A percentile compares a stretch with the other conserved stretches of the same genome.
phyloP scores from a whole-genome alignment of 148 eudicot genomes.

The Polygonum maritimum region DNA sequence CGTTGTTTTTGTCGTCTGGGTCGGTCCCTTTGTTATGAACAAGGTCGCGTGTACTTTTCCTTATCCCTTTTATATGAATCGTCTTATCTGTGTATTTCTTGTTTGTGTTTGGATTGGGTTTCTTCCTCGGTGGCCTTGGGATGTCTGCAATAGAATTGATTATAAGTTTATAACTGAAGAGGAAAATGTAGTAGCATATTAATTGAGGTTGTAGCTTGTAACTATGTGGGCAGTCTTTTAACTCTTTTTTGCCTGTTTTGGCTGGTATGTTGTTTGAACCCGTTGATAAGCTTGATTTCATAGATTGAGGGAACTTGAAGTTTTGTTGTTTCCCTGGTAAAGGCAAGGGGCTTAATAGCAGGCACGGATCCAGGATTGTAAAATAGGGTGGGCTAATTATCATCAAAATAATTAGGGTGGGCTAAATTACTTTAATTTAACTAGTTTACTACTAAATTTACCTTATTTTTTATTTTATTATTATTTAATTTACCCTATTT shows the following conservation, averaged over 20 bases:
- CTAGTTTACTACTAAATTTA: too few species aligned
- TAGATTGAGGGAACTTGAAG: not conserved
- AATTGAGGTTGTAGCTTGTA: not conserved
- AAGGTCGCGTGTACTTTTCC: not conserved
- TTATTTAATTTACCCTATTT: too few species aligned
- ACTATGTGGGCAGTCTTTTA: not conserved
- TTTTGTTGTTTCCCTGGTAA: not conserved
- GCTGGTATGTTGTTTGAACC: not conserved
- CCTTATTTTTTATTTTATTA: too few species aligned
- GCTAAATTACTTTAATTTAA: too few species aligned
- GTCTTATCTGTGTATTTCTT: not conserved
- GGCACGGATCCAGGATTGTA: too few species aligned
- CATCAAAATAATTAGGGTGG: too few species aligned
- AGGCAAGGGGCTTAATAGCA: not conserved
- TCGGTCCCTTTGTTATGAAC: slow-evolving; percentile 11
- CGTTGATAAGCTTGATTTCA: not conserved
- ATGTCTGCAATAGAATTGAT: not conserved
- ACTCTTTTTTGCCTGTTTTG: not conserved
- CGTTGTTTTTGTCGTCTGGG: slow-evolving; percentile 9
- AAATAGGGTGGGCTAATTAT: too few species aligned
- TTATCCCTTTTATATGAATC: not conserved
- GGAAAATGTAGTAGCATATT: not conserved
- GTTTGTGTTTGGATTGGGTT: not conserved
- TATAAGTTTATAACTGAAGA: not conserved
- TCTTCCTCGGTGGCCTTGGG: not conserved